Conservation (phyloP, 1,284 basidiomycete genomes). For the Mycena citricolor region DNA sequence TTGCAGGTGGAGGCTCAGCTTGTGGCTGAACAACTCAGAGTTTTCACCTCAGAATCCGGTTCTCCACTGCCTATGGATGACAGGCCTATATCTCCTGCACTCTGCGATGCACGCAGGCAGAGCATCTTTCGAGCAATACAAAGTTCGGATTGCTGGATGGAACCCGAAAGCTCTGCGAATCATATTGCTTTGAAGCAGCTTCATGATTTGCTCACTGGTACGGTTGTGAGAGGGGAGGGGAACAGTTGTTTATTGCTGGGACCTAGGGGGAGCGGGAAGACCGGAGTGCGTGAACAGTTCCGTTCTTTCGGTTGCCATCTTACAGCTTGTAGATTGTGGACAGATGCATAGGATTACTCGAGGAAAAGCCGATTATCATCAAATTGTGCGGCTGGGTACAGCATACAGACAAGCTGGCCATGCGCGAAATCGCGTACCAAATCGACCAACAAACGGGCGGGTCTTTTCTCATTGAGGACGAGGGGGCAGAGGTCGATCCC, state of each 20-base stretch:
- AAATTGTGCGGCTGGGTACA: conserved; percentile 86
- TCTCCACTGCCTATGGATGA: too few relatives aligned
- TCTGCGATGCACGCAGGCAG: too few relatives aligned
- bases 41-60: too few relatives aligned
- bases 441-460: conserved; percentile 67
- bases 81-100: too few relatives aligned
- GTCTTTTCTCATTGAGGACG: conserved; percentile 47
- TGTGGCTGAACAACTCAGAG: too few relatives aligned
- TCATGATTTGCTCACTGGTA: conserved; percentile 65
- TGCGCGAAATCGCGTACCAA: conserved; percentile 90
- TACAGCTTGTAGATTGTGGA: conserved; percentile 55
- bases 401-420: conserved; percentile 82
- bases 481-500: conserved; percentile 35
- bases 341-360: conserved; percentile 46
- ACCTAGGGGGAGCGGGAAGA: conserved; percentile 83
- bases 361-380: conserved; percentile 65
- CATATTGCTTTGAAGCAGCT: conserved; percentile 53
- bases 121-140: too few relatives aligned
- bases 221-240: conserved; percentile 78
- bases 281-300: conserved; percentile 53
- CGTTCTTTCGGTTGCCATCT: conserved; percentile 6
- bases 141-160: too few relatives aligned
- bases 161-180: conserved; percentile 45
- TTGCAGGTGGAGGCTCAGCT: too few relatives aligned
- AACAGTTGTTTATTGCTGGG: conserved; percentile 88